Base-by-base conservation (phyloP, 352 stramenopile species). In the Phytopythium montanum region DNA sequence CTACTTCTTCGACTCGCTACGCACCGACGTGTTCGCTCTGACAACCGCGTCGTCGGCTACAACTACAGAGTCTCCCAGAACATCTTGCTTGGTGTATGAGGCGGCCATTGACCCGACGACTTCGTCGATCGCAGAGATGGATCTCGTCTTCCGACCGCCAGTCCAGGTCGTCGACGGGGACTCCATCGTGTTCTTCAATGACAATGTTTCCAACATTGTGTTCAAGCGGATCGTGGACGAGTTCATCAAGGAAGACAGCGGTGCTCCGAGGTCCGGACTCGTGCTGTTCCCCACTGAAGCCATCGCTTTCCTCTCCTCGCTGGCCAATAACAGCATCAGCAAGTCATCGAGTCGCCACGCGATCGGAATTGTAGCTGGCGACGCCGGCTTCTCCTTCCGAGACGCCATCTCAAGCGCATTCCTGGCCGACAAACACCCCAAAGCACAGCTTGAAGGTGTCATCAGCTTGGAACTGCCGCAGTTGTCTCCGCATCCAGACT, bases 1-100 rank as follows among this genome's bases (percentile, higher is more conserved):
- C 42, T 94, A 94, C 53, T 94, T 94, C 38, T 44, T 92, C 6
- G 85, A 94, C 49, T 94, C 85, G 45, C 62, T 94, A 2, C 79
- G 74, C 1, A 70, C 82, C 10, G 85, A 94, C 49, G 73, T 89
- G 26, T 91, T 88, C 42, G 66, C 76, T 0, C 75, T 87, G 19
- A 54, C 57, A 38, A 50, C 7, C 18, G 12, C 3, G 3, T 10
- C n/a, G 3, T 31, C 44, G n/a, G 12, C 3, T 29, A 4, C 4
- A 10, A 16, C 9, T 14, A 6, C 33, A 59, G 4, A 3, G n/a
- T n/a, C n/a, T n/a, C n/a, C n/a, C n/a, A n/a, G n/a, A n/a, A n/a
- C n/a, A n/a, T n/a, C n/a, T n/a, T 54, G 51, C 9, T 53, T 69
- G 14, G 42, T 90, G 14, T 68, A 84, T 12, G 68, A 79, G 52